Conservation (phyloP, 805 yeast species). For the Yamadazyma laniorum region DNA sequence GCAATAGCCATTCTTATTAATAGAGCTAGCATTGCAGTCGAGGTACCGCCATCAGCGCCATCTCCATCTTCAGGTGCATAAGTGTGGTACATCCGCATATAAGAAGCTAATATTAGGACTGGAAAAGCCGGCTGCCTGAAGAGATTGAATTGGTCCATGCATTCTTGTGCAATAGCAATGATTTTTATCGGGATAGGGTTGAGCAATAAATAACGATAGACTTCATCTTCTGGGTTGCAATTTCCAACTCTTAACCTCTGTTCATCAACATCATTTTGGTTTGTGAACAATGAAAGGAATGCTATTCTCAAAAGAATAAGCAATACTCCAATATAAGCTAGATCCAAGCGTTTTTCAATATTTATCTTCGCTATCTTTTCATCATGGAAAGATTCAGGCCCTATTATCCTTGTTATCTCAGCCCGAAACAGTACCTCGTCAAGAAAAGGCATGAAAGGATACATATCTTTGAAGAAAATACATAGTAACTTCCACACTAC, state of each 20-base stretch:
- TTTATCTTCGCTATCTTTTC: constrained; percentile 23
- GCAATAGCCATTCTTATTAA: constrained; percentile 39
- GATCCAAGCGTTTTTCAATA: constrained; percentile 39
- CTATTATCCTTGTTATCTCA: constrained; percentile 31
- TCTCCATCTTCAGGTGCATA: constrained; percentile 44
- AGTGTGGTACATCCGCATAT: constrained; percentile 27
- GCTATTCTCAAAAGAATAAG: constrained; percentile 42
- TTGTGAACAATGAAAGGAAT: constrained; percentile 38
- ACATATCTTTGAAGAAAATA: constrained; percentile 42
- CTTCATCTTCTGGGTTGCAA: constrained; percentile 20
- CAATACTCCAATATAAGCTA: constrained; percentile 39
- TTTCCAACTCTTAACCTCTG: constrained; percentile 16
- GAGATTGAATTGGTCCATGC: constrained; percentile 54
- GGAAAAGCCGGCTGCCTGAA: constrained; percentile 34
- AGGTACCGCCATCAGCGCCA: constrained; percentile 40
- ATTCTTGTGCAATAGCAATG: constrained; percentile 50
- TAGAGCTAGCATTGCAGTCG: constrained; percentile 25
- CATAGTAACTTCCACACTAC: constrained; percentile 42
- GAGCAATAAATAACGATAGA: constrained; percentile 37
- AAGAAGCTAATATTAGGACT: constrained; percentile 31
- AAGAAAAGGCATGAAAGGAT: constrained; percentile 49
- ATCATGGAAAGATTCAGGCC: constrained; percentile 27
- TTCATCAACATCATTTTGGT: constrained; percentile 26
- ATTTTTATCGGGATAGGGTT: constrained; percentile 47
- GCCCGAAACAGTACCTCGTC: constrained; percentile 37